A percentile compares a stretch with the other conserved stretches of the same genome.
Conservation (phyloP, 148 eudicot species). For the Amaranthus hypochondriacus region DNA sequence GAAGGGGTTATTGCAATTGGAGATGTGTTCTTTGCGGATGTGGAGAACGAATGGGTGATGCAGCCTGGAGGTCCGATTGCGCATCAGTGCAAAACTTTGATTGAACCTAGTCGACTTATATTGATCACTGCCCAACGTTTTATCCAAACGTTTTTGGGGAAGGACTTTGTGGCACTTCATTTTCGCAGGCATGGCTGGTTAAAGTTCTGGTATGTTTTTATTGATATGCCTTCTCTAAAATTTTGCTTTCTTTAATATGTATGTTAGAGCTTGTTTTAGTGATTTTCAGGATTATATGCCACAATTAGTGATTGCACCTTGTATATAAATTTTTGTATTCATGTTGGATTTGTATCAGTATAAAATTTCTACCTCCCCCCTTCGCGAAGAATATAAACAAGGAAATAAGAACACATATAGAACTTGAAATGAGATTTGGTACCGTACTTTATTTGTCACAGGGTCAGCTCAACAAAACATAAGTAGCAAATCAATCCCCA, state of each 20-base stretch:
- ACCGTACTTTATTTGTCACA: not conserved
- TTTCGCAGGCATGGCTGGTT: constrained; percentile 95
- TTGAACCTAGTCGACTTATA: constrained; percentile 88
- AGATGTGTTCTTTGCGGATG: constrained; percentile 89
- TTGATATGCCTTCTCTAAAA: constrained; percentile 4
- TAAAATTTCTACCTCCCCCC: not conserved
- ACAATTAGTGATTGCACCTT: not conserved
- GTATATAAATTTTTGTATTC: not conserved
- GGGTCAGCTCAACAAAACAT: not conserved
- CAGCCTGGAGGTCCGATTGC: constrained; percentile 98
- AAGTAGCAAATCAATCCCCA: not conserved
- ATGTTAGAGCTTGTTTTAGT: not conserved
- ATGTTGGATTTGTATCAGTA: not conserved
- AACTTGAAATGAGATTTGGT: not conserved
- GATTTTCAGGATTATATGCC: not conserved
- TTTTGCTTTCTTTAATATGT: not conserved
- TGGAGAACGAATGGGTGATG: constrained; percentile 88
- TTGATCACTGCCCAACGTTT: constrained; percentile 92
- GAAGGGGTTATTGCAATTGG: constrained; percentile 86
- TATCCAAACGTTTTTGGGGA: constrained; percentile 88
- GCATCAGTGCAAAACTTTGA: constrained; percentile 75
- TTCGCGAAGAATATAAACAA: too few species aligned
- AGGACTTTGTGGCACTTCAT: constrained; percentile 82
- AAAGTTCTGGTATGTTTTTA: constrained; percentile 72
- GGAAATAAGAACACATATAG: not conserved